phyloP scores from a whole-genome alignment of 768 basidiomycete species.

The Antrodiella citrinella region DNA sequence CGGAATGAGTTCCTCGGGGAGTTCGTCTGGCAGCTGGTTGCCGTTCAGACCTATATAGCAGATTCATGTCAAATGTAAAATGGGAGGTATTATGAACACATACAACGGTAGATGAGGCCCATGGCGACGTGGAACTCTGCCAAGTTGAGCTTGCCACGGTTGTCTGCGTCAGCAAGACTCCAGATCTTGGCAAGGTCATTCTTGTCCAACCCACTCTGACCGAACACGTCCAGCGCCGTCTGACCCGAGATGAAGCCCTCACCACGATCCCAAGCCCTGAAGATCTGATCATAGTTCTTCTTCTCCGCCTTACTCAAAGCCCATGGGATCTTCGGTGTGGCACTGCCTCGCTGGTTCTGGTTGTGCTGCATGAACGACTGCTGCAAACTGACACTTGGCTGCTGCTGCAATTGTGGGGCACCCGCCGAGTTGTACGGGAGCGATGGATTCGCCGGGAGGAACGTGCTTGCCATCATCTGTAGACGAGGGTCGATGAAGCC shows the following conservation, averaged over 20 bases:
- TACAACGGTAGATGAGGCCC: constrained; percentile 95
- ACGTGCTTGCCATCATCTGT: constrained; percentile 83
- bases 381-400: constrained; percentile 56
- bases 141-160: constrained; percentile 91
- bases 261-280: constrained; percentile 89
- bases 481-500: constrained; percentile 80
- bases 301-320: constrained; percentile 81
- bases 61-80: neutral
- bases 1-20: constrained; percentile 86
- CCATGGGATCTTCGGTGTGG: constrained; percentile 75
- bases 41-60: constrained; percentile 72
- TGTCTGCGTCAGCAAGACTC: constrained; percentile 89
- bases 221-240: constrained; percentile 88
- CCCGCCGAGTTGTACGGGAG: constrained; percentile 53
- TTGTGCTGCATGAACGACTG: constrained; percentile 88
- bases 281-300: constrained; percentile 94
- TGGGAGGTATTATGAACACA: constrained; percentile 24
- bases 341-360: constrained; percentile 58
- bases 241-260: constrained; percentile 82
- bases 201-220: constrained; percentile 81
- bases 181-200: constrained; percentile 92
- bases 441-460: constrained; percentile 73
- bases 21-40: constrained; percentile 76
- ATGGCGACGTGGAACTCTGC: constrained; percentile 98
- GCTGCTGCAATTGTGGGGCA: constrained; percentile 63